A percentile compares a stretch with the other conserved stretches of the same genome.
Conservation (phyloP, 139 green algal genomes). For the Closterium sp. region DNA sequence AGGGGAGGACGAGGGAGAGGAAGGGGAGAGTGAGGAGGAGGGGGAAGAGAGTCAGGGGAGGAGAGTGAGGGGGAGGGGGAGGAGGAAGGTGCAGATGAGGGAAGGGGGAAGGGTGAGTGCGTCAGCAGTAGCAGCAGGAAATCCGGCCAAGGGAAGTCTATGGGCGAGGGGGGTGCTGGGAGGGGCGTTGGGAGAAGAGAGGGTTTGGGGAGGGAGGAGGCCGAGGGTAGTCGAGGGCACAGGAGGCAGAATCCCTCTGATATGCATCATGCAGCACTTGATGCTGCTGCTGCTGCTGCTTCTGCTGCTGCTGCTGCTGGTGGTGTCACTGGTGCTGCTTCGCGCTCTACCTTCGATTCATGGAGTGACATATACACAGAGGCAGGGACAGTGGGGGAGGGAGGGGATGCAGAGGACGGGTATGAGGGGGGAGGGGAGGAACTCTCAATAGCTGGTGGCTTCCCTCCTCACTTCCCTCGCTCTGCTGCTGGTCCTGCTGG, state of each 20-base stretch:
- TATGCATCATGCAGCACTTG: neutral
- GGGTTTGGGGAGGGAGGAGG: neutral
- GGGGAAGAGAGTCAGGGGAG: neutral
- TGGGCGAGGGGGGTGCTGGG: too few species aligned
- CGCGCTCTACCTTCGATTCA: neutral
- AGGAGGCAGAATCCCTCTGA: neutral
- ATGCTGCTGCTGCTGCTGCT: neutral
- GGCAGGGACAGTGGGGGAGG: neutral
- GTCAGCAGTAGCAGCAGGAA: too few species aligned
- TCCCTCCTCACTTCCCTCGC: neutral
- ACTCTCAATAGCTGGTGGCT: neutral
- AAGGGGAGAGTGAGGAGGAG: neutral
- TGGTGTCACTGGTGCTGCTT: neutral
- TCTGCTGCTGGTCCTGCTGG: neutral
- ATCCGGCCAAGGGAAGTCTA: too few species aligned
- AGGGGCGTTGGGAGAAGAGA: too few species aligned
- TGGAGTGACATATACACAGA: neutral
- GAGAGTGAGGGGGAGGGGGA: neutral
- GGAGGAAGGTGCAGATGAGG: neutral
- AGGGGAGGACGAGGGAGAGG: neutral
- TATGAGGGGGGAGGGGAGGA: neutral
- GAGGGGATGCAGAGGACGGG: neutral
- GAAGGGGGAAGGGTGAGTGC: neutral
- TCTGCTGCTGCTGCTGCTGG: neutral
- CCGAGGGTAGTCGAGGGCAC: too few species aligned